Conservation (phyloP, 768 basidiomycete genomes). For the Macrolepiota dolichaula region DNA sequence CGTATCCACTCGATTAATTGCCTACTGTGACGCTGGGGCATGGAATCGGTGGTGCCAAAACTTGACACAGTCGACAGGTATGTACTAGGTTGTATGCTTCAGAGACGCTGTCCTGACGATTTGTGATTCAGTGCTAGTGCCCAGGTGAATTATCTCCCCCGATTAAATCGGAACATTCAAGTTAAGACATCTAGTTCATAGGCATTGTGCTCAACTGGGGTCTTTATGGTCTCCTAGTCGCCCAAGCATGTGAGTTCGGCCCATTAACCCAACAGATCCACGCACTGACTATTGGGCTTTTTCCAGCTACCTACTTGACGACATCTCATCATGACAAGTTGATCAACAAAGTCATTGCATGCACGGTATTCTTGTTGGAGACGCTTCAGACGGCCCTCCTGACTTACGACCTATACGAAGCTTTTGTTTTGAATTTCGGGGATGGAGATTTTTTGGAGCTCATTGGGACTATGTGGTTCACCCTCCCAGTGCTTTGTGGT, state of each 20-base stretch:
- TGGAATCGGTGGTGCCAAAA: slow-evolving; percentile 1
- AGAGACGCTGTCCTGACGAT: not conserved
- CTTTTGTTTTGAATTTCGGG: slow-evolving; percentile 3
- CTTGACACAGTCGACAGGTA: not conserved
- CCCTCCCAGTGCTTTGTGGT: not conserved
- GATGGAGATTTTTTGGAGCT: not conserved
- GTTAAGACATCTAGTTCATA: not conserved
- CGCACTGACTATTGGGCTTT: not conserved
- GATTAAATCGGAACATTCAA: not conserved
- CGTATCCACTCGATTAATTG: not conserved
- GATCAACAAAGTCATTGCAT: not conserved
- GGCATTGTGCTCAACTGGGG: slow-evolving; percentile 1
- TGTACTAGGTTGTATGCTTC: not conserved
- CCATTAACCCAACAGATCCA: not conserved
- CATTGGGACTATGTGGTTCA: slow-evolving; percentile 1
- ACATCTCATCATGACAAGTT: not conserved
- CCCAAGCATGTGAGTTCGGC: not conserved
- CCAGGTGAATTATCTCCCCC: not conserved
- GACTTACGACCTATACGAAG: not conserved
- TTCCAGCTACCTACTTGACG: not conserved
- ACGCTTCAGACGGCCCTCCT: not conserved
- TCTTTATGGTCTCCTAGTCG: not conserved
- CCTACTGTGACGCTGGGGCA: not conserved
- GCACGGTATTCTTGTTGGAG: not conserved
- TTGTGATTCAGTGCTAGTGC: not conserved